These are phyloP conservation scores for Penicillium sp. DNA, from an alignment of 2,329 filamentous ascomycete species.

Conservation along the genomic window DNA sequence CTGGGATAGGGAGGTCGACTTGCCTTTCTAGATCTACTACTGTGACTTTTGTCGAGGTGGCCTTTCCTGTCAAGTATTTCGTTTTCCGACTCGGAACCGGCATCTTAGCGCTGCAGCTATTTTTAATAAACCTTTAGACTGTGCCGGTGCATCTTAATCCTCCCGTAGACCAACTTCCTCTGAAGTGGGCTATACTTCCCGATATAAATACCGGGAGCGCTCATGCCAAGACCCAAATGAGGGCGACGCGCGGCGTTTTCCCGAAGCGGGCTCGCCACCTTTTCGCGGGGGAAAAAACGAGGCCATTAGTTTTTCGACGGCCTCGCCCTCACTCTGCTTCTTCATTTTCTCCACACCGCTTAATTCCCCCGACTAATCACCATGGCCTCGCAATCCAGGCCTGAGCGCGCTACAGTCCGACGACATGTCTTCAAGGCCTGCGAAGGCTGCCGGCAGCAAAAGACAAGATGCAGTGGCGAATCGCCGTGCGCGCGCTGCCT, in stretches of 20 bases:
- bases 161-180: too few relatives aligned
- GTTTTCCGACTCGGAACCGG: too few relatives aligned
- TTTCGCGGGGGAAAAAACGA: neutral
- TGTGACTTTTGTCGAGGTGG: neutral
- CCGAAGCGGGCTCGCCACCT: neutral
- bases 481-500: conserved; percentile 9
- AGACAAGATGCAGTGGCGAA: conserved; percentile 9
- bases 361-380: too few relatives aligned
- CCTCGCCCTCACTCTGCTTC: neutral
- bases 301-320: neutral
- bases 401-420: neutral
- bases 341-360: neutral
- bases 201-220: too few relatives aligned
- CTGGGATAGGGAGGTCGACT: neutral
- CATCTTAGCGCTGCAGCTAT: too few relatives aligned
- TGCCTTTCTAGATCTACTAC: neutral
- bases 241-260: neutral
- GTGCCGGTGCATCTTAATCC: too few relatives aligned
- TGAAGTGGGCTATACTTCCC: too few relatives aligned
- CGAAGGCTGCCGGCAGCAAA: conserved; percentile 8
- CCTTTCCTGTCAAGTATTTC: too few relatives aligned
- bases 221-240: neutral
- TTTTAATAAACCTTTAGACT: too few relatives aligned
- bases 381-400: neutral
- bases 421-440: conserved; percentile 9